These are phyloP conservation scores for Stereocaulon alpinum DNA, from an alignment of 495 filamentous ascomycete species.

Conservation along the genomic window DNA sequence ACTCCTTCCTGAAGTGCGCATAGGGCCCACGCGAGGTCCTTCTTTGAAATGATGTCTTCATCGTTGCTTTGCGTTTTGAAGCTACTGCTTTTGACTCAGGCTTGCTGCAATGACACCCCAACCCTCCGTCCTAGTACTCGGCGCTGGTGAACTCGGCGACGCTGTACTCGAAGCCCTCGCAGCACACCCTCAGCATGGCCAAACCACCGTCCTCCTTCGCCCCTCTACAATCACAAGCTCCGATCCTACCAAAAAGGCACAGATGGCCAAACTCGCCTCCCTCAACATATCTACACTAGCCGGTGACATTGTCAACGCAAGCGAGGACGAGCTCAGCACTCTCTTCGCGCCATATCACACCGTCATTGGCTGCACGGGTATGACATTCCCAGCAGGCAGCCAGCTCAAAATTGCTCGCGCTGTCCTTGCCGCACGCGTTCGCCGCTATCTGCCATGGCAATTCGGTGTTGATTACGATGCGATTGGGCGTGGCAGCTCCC, in stretches of 20 bases:
- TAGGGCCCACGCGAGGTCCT: no score
- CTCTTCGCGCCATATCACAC: conserved; percentile 40
- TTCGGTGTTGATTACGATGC: conserved; percentile 55
- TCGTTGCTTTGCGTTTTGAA: no score
- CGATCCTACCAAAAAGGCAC: conserved; percentile 25
- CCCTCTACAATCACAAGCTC: conserved; percentile 30
- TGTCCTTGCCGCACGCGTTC: conserved; percentile 35
- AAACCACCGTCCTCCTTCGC: conserved; percentile 43
- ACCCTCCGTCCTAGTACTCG: conserved; percentile 44
- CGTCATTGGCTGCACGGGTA: conserved; percentile 47
- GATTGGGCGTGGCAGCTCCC: conserved; percentile 43
- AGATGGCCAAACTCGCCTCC: conserved; percentile 23
- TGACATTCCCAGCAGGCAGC: conserved; percentile 39
- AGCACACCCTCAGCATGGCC: conserved; percentile 26
- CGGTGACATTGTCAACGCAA: conserved; percentile 37
- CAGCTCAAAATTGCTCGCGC: conserved; percentile 42
- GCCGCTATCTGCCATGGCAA: conserved; percentile 52
- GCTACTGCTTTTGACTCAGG: no score
- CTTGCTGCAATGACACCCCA: neutral
- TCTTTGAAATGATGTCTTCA: no score
- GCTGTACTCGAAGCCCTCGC: conserved; percentile 41
- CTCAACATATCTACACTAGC: conserved; percentile 34
- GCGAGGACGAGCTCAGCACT: conserved; percentile 29
- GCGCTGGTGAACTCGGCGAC: conserved; percentile 50
- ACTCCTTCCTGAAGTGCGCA: no score